Evolutionary conservation across 345 rosid genomes (phyloP), one percentile per base, ranked within the genome.

Genomic region (Boechera divaricarpa): DNA sequence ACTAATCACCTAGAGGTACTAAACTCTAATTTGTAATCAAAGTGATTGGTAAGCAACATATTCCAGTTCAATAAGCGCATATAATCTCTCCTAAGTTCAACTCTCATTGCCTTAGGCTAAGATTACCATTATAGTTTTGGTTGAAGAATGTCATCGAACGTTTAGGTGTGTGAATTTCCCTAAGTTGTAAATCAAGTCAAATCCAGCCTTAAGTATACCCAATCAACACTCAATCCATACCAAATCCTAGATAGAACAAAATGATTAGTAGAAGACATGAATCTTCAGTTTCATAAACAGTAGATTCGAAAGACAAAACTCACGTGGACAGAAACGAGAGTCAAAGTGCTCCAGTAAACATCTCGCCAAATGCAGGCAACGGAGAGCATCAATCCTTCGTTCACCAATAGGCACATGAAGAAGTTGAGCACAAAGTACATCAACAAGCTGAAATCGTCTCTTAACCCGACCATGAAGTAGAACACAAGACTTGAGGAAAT

Each of bases 401-500:
- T 96, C 57, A 89, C 97, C 35, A 96, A 48, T 62, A 96, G 89
- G 84, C 96, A 93, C 82, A 84, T 81, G 80, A 96, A 96, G 88
- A 96, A 86, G 82, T 96, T 96, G 77, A 96, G 90, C 70, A 96
- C 98, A 69, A 93, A 93, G 88, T 96, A 96, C 99, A 96, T 93
- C 80, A 96, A 85, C 85, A 93, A 83, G 86, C 98, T 90, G 84
- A 96, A 96, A 47, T 88, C 94, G 38, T 93, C 93, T 80, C 82
- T 86, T 61, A 96, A 81, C 38, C 99, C 98, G 5, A 85, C 55
- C 67, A 96, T 92, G 89, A 96, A 96, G 79, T 93, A 96, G 89
- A 96, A 90, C 36, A 93, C 92, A 2, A 93, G 99, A 70, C 98
- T 91, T 26, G 98, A 96, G 33, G 99, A 96, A 47, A 96, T 93